Evolutionary conservation across 352 stramenopile genomes (phyloP).

Genomic region (Pythium phragmitis): DNA sequence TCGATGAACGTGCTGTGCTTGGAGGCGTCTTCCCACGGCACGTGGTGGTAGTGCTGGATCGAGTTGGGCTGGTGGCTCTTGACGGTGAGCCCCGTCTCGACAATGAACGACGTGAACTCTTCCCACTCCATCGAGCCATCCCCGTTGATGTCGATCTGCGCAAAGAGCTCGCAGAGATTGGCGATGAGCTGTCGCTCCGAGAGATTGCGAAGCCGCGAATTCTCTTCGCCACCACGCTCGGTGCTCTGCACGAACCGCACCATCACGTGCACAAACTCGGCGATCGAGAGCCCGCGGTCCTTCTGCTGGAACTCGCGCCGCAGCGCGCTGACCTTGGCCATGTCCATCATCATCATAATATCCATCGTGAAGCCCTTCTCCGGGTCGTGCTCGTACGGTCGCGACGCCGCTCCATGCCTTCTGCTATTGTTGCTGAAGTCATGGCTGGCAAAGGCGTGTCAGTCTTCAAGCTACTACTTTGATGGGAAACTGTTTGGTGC

Average conservation of each 20-base stretch:
- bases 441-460: not conserved
- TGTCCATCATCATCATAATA: constrained; percentile 93
- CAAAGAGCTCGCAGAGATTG: constrained; percentile 88
- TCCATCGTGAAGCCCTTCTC: constrained; percentile 89
- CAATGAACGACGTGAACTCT: constrained; percentile 91
- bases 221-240: constrained; percentile 45
- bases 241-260: constrained; percentile 70
- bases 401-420: not conserved
- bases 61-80: constrained; percentile 86
- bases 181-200: constrained; percentile 77
- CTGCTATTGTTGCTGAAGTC: not conserved
- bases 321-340: constrained; percentile 84
- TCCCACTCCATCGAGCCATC: constrained; percentile 92
- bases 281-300: constrained; percentile 71
- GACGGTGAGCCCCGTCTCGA: constrained; percentile 81
- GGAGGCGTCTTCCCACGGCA: constrained; percentile 75
- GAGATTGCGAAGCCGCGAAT: constrained; percentile 63
- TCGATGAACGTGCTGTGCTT: constrained; percentile 88
- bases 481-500: too few species aligned
- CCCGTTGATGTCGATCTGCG: constrained; percentile 90
- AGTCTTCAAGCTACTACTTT: not conserved
- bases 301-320: constrained; percentile 85
- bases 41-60: constrained; percentile 84
- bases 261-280: constrained; percentile 90
- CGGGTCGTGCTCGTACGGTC: constrained; percentile 70